Evolutionary conservation across 805 yeast species (phyloP), one percentile per base, ranked within the genome.

Genomic region (Metschnikowia shivogae): DNA sequence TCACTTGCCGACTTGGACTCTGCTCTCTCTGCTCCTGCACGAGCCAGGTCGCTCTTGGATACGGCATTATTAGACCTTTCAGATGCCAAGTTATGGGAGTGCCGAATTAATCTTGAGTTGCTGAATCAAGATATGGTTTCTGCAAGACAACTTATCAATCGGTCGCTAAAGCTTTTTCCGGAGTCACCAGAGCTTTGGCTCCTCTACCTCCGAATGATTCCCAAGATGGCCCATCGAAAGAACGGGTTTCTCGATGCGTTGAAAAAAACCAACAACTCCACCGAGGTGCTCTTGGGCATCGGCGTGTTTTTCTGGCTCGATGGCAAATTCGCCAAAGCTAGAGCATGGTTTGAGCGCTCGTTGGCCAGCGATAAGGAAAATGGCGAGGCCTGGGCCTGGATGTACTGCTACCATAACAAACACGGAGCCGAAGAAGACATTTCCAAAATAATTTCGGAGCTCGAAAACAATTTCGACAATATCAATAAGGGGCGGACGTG

Each of bases 321-420:
- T 22, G 83, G 85, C 0, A 85, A 85, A 52, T 62, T 73, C 22
- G 64, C 74, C 1, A 83, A 81, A 51, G 87, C 95, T 0, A 67
- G 71, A 44, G 73, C 81, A 11, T 90, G 96, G 89, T 77, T 89
- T 45, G 84, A 83, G 39, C 70, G 85, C 43, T 86, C 93, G 0
- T 59, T 83, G 9, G 68, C 65, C n/a, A 68, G 72, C 2, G 80
- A 82, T 45, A 61, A 68, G 1, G 68, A 64, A n/a, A 77, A 70
- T 57, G 97, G 96, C 4, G 97, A 90, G 62, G 63, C 74, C 3
- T 89, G 95, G 85, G 77, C 80, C 0, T 83, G 89, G 84, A 57
- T 72, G 39, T 78, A 77, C 53, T 48, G 50, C 22, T 53, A 47
- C 34, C 39, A 39, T 8, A 14, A 39, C 14, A 44, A 39, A 22